Evolutionary conservation across 225 moss, liverwort and hornwort species (phyloP).

Genomic region (Marchantia paleacea): DNA sequence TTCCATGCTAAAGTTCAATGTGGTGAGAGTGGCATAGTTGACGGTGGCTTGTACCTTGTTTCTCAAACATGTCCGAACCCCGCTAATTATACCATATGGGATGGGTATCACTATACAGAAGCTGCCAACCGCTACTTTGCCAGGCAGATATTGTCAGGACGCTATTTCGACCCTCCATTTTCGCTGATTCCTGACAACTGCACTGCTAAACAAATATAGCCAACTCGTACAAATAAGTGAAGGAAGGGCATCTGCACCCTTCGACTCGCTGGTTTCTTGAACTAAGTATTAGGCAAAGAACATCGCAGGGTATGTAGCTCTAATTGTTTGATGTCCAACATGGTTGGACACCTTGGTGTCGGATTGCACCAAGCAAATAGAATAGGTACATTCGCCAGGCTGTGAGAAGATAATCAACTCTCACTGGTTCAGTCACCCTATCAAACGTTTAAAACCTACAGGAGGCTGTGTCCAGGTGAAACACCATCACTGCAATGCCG

Average conservation of each 20-base stretch:
- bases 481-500: neutral
- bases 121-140: conserved; percentile 38
- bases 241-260: neutral
- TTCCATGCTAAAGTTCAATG: conserved; percentile 34
- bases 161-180: conserved; percentile 28
- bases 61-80: conserved; percentile 32
- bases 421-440: neutral
- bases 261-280: too few relatives aligned
- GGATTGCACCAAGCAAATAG: neutral
- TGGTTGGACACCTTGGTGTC: neutral
- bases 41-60: conserved; percentile 12
- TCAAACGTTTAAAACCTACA: neutral
- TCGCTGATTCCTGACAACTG: conserved; percentile 13
- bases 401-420: neutral
- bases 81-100: conserved; percentile 30
- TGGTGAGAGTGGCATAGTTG: conserved; percentile 29
- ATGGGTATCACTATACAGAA: conserved; percentile 42
- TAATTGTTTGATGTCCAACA: neutral
- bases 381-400: neutral
- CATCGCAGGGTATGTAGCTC: neutral
- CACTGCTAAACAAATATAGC: neutral
- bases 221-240: neutral
- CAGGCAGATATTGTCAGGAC: conserved; percentile 31
- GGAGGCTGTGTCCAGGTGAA: neutral
- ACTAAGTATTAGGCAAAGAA: too few relatives aligned